Evolutionary conservation across 352 stramenopile genomes (phyloP), one percentile per base, ranked within the genome.

Genomic region (Blastocystis sp.): DNA sequence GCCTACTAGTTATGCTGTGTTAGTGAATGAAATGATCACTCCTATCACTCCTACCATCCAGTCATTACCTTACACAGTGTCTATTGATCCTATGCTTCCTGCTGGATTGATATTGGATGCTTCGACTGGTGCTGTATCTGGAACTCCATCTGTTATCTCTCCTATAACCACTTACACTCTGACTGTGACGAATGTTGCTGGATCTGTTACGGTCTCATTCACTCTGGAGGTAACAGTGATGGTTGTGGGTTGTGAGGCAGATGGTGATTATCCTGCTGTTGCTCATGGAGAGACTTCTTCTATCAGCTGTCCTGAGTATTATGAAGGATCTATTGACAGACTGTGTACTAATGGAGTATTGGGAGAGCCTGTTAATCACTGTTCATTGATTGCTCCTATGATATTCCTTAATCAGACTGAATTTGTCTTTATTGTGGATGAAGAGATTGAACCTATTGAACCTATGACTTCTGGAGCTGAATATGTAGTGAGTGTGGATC

Each of bases 41-140:
- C 78, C 78, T n/a, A 89, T 40, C 62, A 88, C 75, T 22, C 42
- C 77, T 35, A 76, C 70, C 48, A 22, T 88, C n/a, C n/a, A n/a
- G n/a, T n/a, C n/a, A n/a, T n/a, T n/a, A n/a, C n/a, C n/a, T n/a
- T 76, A 76, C 13, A 54, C 13, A 57, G 37, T 51, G 3, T 33
- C 64, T 7, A 76, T 76, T 57, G 64, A 76, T 24, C 64, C 64
- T 76, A 24, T 40, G 1, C 73, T 82, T 24, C 73, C 73, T 44
- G 7, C 15, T 35, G 73, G 73, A 64, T 54, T 82, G 53, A n/a
- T 1, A 3, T 1, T 82, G 1, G 27, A 69, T 69, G 1, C 35
- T 44, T 27, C 30, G 57, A 69, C 35, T 24, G 73, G 73, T 69
- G 73, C 66, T n/a, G 66, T 82, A n/a, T 69, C 30, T 27, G 69